These are phyloP conservation scores for Euphorbia neoarborescens DNA, from an alignment of 441 rosid species.

Conservation along the genomic window DNA sequence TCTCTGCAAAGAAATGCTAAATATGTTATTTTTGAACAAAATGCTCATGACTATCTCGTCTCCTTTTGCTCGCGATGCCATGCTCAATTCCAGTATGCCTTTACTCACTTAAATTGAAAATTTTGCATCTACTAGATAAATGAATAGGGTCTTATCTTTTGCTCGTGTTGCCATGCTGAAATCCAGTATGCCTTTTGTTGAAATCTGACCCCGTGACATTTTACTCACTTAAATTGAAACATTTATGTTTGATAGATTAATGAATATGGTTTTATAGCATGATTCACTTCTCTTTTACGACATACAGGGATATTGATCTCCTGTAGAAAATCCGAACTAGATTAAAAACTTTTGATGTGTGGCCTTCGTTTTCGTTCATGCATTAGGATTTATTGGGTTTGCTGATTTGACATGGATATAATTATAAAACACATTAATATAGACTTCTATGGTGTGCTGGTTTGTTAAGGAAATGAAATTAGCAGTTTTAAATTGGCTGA, in stretches of 20 bases:
- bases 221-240: background rate
- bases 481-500: background rate
- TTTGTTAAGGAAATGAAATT: background rate
- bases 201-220: too few relatives aligned
- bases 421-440: too few relatives aligned
- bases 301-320: background rate
- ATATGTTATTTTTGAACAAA: background rate
- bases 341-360: background rate
- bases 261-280: background rate
- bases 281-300: background rate
- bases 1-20: background rate
- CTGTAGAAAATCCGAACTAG: background rate
- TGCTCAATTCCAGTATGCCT: background rate
- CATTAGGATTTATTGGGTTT: background rate
- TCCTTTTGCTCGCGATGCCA: background rate
- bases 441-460: background rate
- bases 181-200: slow-evolving; percentile 7
- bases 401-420: background rate
- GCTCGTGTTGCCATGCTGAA: background rate
- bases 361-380: background rate
- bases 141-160: background rate
- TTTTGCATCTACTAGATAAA: slow-evolving; percentile 11
- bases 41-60: background rate
- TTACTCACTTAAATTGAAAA: background rate
- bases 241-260: slow-evolving; percentile 9